A percentile compares a stretch with the other conserved stretches of the same genome.
These are phyloP conservation scores for Albizia julibrissin DNA, from an alignment of 306 rosid genomes.

Conservation along the genomic window DNA sequence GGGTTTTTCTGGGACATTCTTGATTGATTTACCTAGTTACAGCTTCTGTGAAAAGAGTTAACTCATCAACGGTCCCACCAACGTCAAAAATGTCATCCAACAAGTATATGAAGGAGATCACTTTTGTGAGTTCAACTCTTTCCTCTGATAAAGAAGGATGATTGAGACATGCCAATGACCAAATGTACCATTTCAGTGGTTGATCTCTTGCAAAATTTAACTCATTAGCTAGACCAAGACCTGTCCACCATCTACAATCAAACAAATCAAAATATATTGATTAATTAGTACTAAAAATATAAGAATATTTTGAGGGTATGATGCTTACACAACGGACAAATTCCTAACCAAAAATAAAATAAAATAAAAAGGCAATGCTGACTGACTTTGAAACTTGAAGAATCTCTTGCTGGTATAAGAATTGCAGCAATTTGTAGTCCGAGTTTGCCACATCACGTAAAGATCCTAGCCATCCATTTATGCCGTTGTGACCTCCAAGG, in stretches of 20 bases:
- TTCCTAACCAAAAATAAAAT: no score
- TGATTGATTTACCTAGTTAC: constrained; percentile 43
- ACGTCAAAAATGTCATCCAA: constrained; percentile 71
- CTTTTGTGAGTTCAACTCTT: constrained; percentile 69
- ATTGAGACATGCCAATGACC: constrained; percentile 53
- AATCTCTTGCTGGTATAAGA: constrained; percentile 42
- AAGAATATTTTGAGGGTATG: no score
- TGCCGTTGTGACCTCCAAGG: constrained; percentile 11
- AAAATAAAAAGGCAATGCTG: neutral
- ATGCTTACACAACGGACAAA: no score
- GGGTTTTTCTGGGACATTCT: no score
- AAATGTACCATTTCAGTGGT: constrained; percentile 70
- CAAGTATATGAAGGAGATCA: constrained; percentile 57
- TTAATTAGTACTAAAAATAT: no score
- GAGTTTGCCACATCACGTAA: constrained; percentile 47
- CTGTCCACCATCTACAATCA: constrained; percentile 61
- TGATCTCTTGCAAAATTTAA: constrained; percentile 55
- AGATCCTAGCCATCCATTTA: constrained; percentile 40
- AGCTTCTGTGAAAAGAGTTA: constrained; percentile 56
- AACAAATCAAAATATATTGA: neutral
- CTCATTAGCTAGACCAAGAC: constrained; percentile 50
- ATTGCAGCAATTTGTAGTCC: constrained; percentile 43
- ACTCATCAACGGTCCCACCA: constrained; percentile 53
- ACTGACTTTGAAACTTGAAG: constrained; percentile 47
- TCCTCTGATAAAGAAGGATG: constrained; percentile 52